Conservation (phyloP, 495 filamentous ascomycete genomes). For the Neurospora sp. region DNA sequence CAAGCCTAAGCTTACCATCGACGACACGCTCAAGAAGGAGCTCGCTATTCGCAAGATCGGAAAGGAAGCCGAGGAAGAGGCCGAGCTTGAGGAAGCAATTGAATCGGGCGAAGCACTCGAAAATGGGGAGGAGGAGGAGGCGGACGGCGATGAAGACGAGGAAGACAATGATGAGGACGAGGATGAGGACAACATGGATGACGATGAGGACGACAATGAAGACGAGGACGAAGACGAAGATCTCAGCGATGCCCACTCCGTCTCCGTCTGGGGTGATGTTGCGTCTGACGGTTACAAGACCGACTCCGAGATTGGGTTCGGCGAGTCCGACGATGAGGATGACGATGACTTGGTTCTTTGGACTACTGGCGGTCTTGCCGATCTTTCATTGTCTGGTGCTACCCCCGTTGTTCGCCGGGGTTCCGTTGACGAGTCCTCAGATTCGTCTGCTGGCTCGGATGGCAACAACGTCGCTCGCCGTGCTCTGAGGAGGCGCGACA, state of each 20-base stretch:
- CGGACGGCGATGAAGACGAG: conserved; percentile 30
- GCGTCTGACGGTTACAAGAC: conserved; percentile 74
- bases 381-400: conserved; percentile 29
- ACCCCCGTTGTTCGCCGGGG: conserved; percentile 26
- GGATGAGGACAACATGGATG: conserved; percentile 36
- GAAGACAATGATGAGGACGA: conserved; percentile 44
- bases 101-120: conserved; percentile 50
- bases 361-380: conserved; percentile 44
- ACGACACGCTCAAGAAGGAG: conserved; percentile 85
- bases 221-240: conserved; percentile 29
- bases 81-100: conserved; percentile 57
- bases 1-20: conserved; percentile 64
- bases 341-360: conserved; percentile 76
- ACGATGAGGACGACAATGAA: conserved; percentile 39
- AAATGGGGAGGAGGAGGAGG: conserved; percentile 41
- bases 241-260: conserved; percentile 33
- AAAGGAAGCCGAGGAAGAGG: conserved; percentile 87
- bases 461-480: conserved; percentile 10
- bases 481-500: conserved; percentile 18
- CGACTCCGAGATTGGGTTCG: conserved; percentile 93
- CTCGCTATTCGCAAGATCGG: conserved; percentile 75
- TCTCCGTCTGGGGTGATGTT: conserved; percentile 58
- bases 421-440: conserved; percentile 30
- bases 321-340: conserved; percentile 77
- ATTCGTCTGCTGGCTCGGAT: conserved; percentile 27